phyloP scores from a whole-genome alignment of 1,284 basidiomycete species.

The Cryptococcus depauperatus region DNA sequence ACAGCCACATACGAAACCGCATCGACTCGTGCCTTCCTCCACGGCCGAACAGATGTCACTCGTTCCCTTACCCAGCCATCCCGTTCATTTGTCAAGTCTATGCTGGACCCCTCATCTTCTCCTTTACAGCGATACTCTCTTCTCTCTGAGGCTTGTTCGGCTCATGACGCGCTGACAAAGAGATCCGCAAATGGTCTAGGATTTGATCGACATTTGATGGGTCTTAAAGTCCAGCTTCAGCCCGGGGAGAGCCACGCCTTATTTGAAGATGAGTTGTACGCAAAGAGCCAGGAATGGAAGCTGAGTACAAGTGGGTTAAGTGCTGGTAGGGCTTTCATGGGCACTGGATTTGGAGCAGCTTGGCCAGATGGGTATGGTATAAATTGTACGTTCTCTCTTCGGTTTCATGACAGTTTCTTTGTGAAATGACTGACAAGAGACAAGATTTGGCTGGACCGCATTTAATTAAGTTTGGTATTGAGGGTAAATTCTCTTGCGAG shows the following conservation, averaged over 20 bases:
- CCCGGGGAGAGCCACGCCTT: conserved; percentile 49
- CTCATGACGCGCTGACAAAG: conserved; percentile 68
- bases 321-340: conserved; percentile 77
- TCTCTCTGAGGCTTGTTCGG: conserved; percentile 61
- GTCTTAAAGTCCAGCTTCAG: conserved; percentile 62
- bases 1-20: conserved; percentile 94
- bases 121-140: conserved; percentile 47
- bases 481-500: conserved; percentile 69
- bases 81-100: conserved; percentile 68
- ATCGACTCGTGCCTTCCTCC: conserved; percentile 79
- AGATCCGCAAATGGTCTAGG: conserved; percentile 76
- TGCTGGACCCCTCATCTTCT: conserved; percentile 51
- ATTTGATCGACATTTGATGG: conserved; percentile 86
- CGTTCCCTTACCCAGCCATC: conserved; percentile 70
- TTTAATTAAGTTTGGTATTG: conserved; percentile 88
- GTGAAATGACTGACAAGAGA: conserved; percentile 1
- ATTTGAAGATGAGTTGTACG: conserved; percentile 73
- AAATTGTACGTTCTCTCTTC: conserved; percentile 59
- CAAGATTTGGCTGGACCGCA: conserved; percentile 73
- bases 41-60: conserved; percentile 89
- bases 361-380: conserved; percentile 84
- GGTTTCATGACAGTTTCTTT: too few species aligned
- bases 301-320: conserved; percentile 86
- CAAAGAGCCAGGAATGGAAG: conserved; percentile 75
- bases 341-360: conserved; percentile 78